phyloP scores from a whole-genome alignment of 805 yeast genomes.

The Candida corydali region DNA sequence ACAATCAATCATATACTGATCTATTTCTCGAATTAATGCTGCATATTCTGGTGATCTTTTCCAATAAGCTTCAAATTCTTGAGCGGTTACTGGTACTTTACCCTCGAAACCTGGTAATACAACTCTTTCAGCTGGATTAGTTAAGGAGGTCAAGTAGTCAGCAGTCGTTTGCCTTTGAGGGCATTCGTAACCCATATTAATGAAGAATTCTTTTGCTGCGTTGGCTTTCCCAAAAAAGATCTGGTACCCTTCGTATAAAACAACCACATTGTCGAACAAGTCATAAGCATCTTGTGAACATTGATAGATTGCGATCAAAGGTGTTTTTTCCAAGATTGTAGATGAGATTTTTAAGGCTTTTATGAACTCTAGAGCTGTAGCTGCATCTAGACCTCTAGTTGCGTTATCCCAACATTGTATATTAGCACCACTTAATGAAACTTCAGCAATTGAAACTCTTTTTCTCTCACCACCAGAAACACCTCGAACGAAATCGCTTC shows the following conservation, averaged over 20 bases:
- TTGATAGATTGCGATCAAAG: slow-evolving; percentile 57
- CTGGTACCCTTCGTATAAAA: slow-evolving; percentile 45
- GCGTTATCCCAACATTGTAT: slow-evolving; percentile 66
- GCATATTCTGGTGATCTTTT: slow-evolving; percentile 46
- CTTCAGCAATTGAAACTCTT: slow-evolving; percentile 81
- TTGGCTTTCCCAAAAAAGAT: slow-evolving; percentile 41
- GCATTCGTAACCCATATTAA: slow-evolving; percentile 57
- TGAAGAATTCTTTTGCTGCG: slow-evolving; percentile 45
- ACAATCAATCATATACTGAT: slow-evolving; percentile 28
- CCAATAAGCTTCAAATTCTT: slow-evolving; percentile 60
- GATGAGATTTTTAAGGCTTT: slow-evolving; percentile 63
- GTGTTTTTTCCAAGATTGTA: slow-evolving; percentile 44
- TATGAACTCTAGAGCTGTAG: slow-evolving; percentile 76
- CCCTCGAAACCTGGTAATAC: slow-evolving; percentile 44
- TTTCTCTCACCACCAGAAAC: slow-evolving; percentile 86
- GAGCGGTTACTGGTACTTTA: slow-evolving; percentile 51
- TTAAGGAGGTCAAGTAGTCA: slow-evolving; percentile 62
- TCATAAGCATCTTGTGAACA: slow-evolving; percentile 50
- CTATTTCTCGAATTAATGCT: slow-evolving; percentile 36
- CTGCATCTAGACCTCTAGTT: slow-evolving; percentile 81
- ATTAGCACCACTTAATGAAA: slow-evolving; percentile 58
- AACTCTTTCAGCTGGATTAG: slow-evolving; percentile 61
- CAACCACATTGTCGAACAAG: slow-evolving; percentile 44
- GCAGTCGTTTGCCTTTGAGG: slow-evolving; percentile 62
- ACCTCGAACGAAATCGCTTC: slow-evolving; percentile 64